Conservation (phyloP, 192 early-diverging fungal species). For the Paraglomus occultum region DNA sequence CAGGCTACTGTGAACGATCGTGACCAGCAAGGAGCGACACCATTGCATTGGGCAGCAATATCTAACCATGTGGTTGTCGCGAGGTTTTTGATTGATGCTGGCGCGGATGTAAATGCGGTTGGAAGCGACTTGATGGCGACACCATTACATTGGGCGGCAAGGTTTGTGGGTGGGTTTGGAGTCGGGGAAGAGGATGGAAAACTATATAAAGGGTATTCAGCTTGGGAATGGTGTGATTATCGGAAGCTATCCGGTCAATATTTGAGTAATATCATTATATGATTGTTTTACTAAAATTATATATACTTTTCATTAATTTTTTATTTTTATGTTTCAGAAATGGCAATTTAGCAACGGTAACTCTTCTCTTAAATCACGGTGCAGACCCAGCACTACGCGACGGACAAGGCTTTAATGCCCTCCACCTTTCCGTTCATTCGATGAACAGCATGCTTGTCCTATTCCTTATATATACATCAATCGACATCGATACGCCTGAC, state of each 20-base stretch:
- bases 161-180: slow-evolving; percentile 37
- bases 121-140: slow-evolving; percentile 81
- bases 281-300: too few relatives aligned
- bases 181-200: neutral
- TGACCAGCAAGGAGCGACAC: slow-evolving; percentile 69
- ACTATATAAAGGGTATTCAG: too few relatives aligned
- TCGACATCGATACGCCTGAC: slow-evolving; percentile 75
- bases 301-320: slow-evolving; percentile 2
- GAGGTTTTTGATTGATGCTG: slow-evolving; percentile 74
- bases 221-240: neutral
- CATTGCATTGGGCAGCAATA: slow-evolving; percentile 86
- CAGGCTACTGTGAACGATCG: slow-evolving; percentile 45
- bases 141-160: slow-evolving; percentile 91
- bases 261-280: neutral
- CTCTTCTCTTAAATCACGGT: slow-evolving; percentile 71
- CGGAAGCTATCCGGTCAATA: neutral
- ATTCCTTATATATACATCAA: slow-evolving; percentile 64
- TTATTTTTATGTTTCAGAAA: slow-evolving; percentile 48
- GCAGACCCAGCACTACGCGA: slow-evolving; percentile 74
- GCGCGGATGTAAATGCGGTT: slow-evolving; percentile 70
- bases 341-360: slow-evolving; percentile 70
- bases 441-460: slow-evolving; percentile 73
- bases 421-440: slow-evolving; percentile 89
- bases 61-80: slow-evolving; percentile 69
- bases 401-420: slow-evolving; percentile 82